Evolutionary conservation across 2,329 filamentous ascomycete species (phyloP).

Genomic region (Neopestalotiopsis rosae): DNA sequence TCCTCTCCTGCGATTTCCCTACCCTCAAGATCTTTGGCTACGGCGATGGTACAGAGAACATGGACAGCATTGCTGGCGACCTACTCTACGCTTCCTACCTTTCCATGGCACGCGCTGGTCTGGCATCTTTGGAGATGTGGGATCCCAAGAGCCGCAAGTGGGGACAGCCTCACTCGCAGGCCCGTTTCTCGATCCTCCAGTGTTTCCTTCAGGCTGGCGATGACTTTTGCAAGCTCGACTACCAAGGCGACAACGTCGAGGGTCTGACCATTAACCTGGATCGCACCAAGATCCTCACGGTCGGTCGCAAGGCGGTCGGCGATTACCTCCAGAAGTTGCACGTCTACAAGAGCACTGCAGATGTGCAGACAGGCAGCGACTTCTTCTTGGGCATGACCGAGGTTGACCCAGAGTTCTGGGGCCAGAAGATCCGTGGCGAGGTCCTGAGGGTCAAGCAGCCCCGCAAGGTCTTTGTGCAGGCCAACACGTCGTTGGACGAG

Average conservation of each 20-base stretch:
- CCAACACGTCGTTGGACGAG: conserved; percentile 79
- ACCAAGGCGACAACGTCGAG: conserved; percentile 74
- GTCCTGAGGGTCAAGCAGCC: conserved; percentile 80
- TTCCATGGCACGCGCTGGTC: conserved; percentile 91
- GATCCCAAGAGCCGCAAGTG: conserved; percentile 89
- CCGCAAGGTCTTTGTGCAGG: conserved; percentile 92
- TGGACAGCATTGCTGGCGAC: conserved; percentile 79
- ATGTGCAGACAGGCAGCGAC: conserved; percentile 76
- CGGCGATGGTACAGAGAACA: conserved; percentile 75
- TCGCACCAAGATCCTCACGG: conserved; percentile 82
- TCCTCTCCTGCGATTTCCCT: conserved; percentile 82
- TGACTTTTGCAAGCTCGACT: conserved; percentile 83
- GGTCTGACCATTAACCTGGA: conserved; percentile 85
- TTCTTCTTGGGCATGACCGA: conserved; percentile 85
- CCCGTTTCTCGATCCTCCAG: conserved; percentile 83
- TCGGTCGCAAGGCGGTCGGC: conserved; percentile 81
- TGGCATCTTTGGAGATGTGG: conserved; percentile 91
- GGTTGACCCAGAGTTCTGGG: conserved; percentile 84
- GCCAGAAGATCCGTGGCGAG: conserved; percentile 75
- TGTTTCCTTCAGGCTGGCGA: conserved; percentile 87
- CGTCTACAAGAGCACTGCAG: conserved; percentile 89
- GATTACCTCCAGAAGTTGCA: conserved; percentile 90
- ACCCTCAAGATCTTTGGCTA: conserved; percentile 93
- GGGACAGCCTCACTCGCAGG: conserved; percentile 92
- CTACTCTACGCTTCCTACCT: conserved; percentile 89